Conservation (phyloP, 305 asterid species). For the Rubia peregrina region DNA sequence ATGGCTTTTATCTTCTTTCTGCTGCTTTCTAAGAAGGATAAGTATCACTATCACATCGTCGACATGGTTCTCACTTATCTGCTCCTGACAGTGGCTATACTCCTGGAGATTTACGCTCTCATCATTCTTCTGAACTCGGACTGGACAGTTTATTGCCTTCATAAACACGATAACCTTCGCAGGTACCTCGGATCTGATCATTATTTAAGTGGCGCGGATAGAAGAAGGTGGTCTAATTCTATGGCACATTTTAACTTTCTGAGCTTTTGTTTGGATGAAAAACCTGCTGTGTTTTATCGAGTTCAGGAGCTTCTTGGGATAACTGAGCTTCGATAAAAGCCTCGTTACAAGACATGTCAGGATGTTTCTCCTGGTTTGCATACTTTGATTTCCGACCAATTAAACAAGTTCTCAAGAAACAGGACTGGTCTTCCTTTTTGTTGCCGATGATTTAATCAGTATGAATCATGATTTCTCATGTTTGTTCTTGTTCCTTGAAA, state of each 20-base stretch:
- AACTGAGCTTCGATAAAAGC: constrained; percentile 17
- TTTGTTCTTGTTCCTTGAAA: too few species aligned
- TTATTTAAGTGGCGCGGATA: constrained; percentile 6
- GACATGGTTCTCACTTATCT: constrained; percentile 35
- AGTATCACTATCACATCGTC: constrained; percentile 16
- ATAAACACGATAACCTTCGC: not conserved
- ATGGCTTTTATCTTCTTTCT: constrained; percentile 21
- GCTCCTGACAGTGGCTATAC: constrained; percentile 30
- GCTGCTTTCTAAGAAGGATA: constrained; percentile 13
- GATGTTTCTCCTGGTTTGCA: constrained; percentile 20
- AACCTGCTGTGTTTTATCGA: constrained; percentile 9
- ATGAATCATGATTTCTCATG: too few species aligned
- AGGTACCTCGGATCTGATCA: not conserved
- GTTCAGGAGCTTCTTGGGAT: constrained; percentile 20
- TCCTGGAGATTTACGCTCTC: constrained; percentile 32
- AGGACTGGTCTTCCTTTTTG: constrained; percentile 4
- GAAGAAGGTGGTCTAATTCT: constrained; percentile 39
- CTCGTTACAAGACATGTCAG: constrained; percentile 19
- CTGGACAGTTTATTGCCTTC: constrained; percentile 27
- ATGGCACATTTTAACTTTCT: constrained; percentile 38
- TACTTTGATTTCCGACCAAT: constrained; percentile 19
- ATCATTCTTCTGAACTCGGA: constrained; percentile 18
- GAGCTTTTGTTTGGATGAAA: constrained; percentile 22
- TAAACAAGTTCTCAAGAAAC: constrained; percentile 5
- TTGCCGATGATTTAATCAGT: too few species aligned